Conservation (phyloP, 257 asterid genomes). For the Scutellaria barbata region DNA sequence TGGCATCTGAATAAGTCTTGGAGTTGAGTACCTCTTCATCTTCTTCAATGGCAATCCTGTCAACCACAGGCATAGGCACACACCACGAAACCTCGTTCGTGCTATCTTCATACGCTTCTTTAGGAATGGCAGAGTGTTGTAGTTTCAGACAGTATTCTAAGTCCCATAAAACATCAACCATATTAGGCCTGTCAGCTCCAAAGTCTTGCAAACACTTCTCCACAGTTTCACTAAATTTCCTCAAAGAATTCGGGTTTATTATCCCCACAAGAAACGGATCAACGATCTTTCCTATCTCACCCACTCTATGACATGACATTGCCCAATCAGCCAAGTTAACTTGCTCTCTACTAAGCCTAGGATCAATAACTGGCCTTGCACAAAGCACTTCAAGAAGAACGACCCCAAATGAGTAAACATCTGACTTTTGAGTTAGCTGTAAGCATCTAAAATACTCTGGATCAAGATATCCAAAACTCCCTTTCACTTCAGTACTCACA, state of each 20-base stretch:
- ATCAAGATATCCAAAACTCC: slow-evolving; percentile 69
- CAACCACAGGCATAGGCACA: slow-evolving; percentile 38
- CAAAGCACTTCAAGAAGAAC: slow-evolving; percentile 71
- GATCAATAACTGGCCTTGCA: slow-evolving; percentile 55
- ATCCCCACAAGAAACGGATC: slow-evolving; percentile 59
- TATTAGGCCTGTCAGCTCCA: slow-evolving; percentile 56
- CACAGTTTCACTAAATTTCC: slow-evolving; percentile 55
- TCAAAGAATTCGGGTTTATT: slow-evolving; percentile 50
- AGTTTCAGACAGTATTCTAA: slow-evolving; percentile 56
- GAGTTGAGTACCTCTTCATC: neutral
- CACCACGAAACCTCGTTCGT: slow-evolving; percentile 47
- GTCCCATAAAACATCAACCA: slow-evolving; percentile 75
- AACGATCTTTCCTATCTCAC: slow-evolving; percentile 46
- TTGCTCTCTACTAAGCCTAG: slow-evolving; percentile 43
- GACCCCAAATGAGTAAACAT: slow-evolving; percentile 70
- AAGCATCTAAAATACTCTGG: slow-evolving; percentile 52
- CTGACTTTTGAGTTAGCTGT: slow-evolving; percentile 59
- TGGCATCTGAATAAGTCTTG: neutral
- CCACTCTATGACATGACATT: slow-evolving; percentile 44
- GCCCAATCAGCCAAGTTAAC: slow-evolving; percentile 71
- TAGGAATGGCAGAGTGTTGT: slow-evolving; percentile 41
- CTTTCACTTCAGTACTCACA: slow-evolving; percentile 57
- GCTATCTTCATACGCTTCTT: slow-evolving; percentile 45
- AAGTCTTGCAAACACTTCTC: slow-evolving; percentile 56
- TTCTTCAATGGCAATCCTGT: slow-evolving; percentile 29